Evolutionary conservation across 2,329 filamentous ascomycete genomes (phyloP), one percentile per base, ranked within the genome.

Genomic region (Cladosporium sp.): DNA sequence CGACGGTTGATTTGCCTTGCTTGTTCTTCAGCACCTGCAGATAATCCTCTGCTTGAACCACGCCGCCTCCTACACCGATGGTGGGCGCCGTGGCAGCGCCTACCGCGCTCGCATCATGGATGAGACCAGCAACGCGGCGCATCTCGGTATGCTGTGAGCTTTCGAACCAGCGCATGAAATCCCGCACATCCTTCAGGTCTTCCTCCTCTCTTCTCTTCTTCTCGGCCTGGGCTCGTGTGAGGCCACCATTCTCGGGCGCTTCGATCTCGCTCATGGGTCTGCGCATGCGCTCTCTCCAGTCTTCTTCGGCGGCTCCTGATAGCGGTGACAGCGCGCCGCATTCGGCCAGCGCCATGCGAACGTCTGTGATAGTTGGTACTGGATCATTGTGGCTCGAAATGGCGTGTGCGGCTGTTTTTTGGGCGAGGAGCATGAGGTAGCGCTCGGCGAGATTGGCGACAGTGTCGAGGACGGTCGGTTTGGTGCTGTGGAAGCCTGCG

Each of bases 391-490:
- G 88, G 76, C 89, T 91, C 71, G 89, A 87, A 18, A 84, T 82
- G 4, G 92, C 90, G 78, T 94, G 89, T 28, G 84, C 81, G 3
- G 90, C 90, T 0, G 93, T 90, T 41, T 87, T 85, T 68, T 88
- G 86, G 68, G 91, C 92, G 24, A 97, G 87, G 3, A 92, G 81
- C 26, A 87, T 82, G 66, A 98, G 82, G 78, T 97, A 96, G 70
- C 91, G 88, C 52, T 90, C 91, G 0, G 92, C 89, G 8, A 98
- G 85, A 78, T 97, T 93, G 15, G 92, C 91, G n/a, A 97, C 78
- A 11, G 91, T 89, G 80, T 98, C 93, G 66, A 97, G 84, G 7
- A 96, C 93, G 3, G 90, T 90, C 1, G 92, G 89, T 64, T 88
- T 88, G 60, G 92, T 91, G 51, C 90, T 85, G 77, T 96, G 92